phyloP scores from a whole-genome alignment of 139 green algal genomes.

The Astrephomene gubernaculifera region DNA sequence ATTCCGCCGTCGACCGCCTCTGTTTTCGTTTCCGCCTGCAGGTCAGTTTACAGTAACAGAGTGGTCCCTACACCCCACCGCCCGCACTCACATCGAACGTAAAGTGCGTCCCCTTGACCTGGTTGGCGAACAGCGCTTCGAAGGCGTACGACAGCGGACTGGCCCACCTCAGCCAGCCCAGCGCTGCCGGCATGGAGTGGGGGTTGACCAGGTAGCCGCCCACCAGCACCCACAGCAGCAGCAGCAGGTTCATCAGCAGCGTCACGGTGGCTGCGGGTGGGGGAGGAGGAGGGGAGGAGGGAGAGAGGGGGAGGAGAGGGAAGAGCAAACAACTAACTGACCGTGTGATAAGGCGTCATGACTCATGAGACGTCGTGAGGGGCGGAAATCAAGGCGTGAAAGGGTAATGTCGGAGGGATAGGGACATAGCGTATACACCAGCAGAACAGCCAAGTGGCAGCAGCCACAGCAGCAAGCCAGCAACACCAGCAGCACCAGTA shows the following conservation, averaged over 20 bases:
- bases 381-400: too few species aligned
- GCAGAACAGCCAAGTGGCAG: too few species aligned
- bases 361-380: too few species aligned
- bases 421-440: too few species aligned
- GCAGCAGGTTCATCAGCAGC: constrained; percentile 86
- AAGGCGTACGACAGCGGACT: constrained; percentile 57
- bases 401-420: too few species aligned
- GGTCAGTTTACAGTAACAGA: too few species aligned
- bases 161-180: constrained; percentile 70
- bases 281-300: neutral
- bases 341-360: too few species aligned
- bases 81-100: neutral
- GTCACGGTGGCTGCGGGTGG: constrained; percentile 61
- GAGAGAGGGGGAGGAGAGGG: neutral
- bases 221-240: constrained; percentile 83
- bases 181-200: constrained; percentile 52
- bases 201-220: constrained; percentile 76
- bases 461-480: too few species aligned
- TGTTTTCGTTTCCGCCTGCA: neutral
- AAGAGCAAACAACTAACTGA: neutral
- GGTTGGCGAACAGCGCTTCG: constrained; percentile 66
- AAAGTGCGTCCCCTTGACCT: constrained; percentile 61
- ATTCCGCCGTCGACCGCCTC: neutral
- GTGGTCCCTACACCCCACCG: too few species aligned
- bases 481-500: too few species aligned